phyloP scores from a whole-genome alignment of 2,329 filamentous ascomycete genomes.

The Sordariomycetes sp. region DNA sequence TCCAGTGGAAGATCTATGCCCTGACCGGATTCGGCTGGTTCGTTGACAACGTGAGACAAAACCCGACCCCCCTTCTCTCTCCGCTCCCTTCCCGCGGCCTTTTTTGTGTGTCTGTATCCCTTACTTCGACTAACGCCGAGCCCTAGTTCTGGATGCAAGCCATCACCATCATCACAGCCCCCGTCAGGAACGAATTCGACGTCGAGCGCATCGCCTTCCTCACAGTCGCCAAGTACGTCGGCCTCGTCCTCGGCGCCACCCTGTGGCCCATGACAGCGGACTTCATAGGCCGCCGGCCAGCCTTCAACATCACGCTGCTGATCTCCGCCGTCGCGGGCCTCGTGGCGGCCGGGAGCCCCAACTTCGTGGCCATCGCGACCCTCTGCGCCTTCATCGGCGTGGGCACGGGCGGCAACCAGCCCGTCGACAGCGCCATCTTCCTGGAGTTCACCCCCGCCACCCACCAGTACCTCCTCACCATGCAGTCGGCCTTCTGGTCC shows the following conservation, averaged over 20 bases:
- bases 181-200: conserved; percentile 18
- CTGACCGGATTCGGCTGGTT: background rate
- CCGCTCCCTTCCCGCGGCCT: too few relatives aligned
- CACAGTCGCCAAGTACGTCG: conserved; percentile 17
- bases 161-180: conserved; percentile 16
- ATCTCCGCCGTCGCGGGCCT: conserved; percentile 47
- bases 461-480: conserved; percentile 26
- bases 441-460: conserved; percentile 29
- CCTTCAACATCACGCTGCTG: conserved; percentile 49
- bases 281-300: conserved; percentile 47
- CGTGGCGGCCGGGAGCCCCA: conserved; percentile 38
- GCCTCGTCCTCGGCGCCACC: conserved; percentile 15
- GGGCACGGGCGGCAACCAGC: conserved; percentile 23
- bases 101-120: too few relatives aligned
- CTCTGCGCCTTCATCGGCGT: background rate
- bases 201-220: conserved; percentile 17
- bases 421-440: conserved; percentile 30
- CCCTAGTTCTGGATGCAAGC: conserved; percentile 13
- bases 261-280: conserved; percentile 45
- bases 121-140: too few relatives aligned
- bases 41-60: background rate
- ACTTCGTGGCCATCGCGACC: background rate
- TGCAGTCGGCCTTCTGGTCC: conserved; percentile 28
- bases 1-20: background rate
- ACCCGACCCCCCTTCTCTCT: too few relatives aligned